Evolutionary conservation across 2,329 filamentous ascomycete species (phyloP).

Genomic region (Ophiostoma sp.): DNA sequence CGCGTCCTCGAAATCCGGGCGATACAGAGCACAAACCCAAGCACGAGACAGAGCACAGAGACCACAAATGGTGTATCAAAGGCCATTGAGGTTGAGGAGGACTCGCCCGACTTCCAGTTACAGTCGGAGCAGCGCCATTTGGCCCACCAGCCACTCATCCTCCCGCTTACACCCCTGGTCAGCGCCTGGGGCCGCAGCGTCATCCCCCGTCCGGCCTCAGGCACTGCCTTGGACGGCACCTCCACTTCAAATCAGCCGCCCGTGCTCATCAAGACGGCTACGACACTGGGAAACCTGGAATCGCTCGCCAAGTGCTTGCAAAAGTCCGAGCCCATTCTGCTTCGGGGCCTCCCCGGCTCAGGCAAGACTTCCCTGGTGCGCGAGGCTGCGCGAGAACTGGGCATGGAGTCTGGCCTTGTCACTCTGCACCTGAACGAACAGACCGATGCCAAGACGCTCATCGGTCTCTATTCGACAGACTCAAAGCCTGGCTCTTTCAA

Average conservation of each 20-base stretch:
- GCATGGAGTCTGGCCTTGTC: constrained; percentile 75
- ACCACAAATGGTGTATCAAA: neutral
- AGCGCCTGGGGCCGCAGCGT: constrained; percentile 61
- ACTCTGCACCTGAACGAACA: constrained; percentile 97
- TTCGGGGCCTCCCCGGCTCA: constrained; percentile 76
- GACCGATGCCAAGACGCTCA: constrained; percentile 92
- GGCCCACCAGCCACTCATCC: constrained; percentile 23
- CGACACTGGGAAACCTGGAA: constrained; percentile 66
- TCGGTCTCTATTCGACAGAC: constrained; percentile 90
- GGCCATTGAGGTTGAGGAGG: neutral
- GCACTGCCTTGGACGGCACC: constrained; percentile 23
- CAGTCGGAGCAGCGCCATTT: neutral
- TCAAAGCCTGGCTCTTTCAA: constrained; percentile 81
- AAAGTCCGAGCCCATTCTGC: constrained; percentile 63
- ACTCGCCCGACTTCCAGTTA: constrained; percentile 6
- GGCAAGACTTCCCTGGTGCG: constrained; percentile 86
- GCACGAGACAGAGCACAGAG: neutral
- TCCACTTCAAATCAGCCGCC: constrained; percentile 33
- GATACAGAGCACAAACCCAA: neutral
- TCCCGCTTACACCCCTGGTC: constrained; percentile 53
- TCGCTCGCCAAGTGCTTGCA: constrained; percentile 63
- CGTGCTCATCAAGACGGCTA: constrained; percentile 62
- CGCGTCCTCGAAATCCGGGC: constrained; percentile 38
- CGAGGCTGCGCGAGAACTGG: constrained; percentile 73
- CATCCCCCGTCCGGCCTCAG: constrained; percentile 55